Conservation (phyloP, 345 rosid genomes). For the Cardamine occulta region DNA sequence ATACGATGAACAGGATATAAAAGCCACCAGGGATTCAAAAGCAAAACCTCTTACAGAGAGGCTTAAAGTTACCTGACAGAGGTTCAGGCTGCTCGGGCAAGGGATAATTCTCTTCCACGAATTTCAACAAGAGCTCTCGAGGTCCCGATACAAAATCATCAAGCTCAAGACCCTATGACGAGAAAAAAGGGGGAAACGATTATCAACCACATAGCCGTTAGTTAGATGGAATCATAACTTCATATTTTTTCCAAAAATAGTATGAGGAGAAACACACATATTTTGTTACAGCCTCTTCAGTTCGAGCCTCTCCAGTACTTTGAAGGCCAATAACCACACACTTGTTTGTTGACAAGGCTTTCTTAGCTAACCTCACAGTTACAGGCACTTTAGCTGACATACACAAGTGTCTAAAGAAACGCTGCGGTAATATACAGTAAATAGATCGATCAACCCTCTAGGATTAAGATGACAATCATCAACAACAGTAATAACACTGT, state of each 20-base stretch:
- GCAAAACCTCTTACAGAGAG: constrained; percentile 19
- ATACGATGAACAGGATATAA: constrained; percentile 29
- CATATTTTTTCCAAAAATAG: constrained; percentile 16
- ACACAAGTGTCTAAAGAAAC: constrained; percentile 98
- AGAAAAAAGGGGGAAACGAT: constrained; percentile 19
- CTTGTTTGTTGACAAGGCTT: constrained; percentile 72
- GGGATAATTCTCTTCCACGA: constrained; percentile 97
- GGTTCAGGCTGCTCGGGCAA: constrained; percentile 95
- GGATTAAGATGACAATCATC: constrained; percentile 25
- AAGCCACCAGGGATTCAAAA: constrained; percentile 13
- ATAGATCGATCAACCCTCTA: constrained; percentile 19
- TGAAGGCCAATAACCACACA: constrained; percentile 98
- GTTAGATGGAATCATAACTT: constrained; percentile 21
- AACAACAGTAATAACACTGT: constrained; percentile 18
- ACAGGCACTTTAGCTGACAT: constrained; percentile 99
- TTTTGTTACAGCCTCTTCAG: constrained; percentile 98
- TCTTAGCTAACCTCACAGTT: constrained; percentile 78
- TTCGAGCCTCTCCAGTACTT: constrained; percentile 99
- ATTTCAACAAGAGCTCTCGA: constrained; percentile 93
- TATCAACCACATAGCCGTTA: constrained; percentile 23
- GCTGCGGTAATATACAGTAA: constrained; percentile 55
- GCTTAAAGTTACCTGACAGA: constrained; percentile 58
- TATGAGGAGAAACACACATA: constrained; percentile 60
- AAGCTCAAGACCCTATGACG: constrained; percentile 84
- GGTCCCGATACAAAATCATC: constrained; percentile 99